A percentile compares a stretch with the other conserved stretches of the same genome.
Conservation (phyloP, 75 land plant genomes). For the Selaginella moellendorffii region DNA sequence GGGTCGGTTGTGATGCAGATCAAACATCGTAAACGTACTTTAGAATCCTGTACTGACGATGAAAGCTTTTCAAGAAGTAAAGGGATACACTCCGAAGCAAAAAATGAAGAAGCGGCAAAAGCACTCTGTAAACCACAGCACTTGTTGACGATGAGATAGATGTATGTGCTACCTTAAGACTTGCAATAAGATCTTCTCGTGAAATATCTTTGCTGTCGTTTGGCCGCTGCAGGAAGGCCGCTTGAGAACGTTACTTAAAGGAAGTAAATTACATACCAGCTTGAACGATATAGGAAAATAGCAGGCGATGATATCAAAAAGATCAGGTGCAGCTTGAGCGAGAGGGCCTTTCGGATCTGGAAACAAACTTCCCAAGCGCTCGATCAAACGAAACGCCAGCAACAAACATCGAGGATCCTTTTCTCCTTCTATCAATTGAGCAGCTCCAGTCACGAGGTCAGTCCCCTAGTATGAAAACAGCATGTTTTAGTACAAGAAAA, state of each 20-base stretch:
- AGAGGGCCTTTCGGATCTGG: slow-evolving; percentile 54
- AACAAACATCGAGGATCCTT: slow-evolving; percentile 78
- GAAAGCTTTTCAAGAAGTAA: neutral
- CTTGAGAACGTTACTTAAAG: no score
- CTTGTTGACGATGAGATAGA: neutral
- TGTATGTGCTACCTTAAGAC: slow-evolving; percentile 44
- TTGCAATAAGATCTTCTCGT: slow-evolving; percentile 53
- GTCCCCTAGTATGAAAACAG: slow-evolving; percentile 34
- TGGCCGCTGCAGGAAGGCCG: slow-evolving; percentile 30
- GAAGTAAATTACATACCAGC: slow-evolving; percentile 86
- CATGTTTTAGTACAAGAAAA: neutral
- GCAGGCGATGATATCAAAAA: slow-evolving; percentile 67
- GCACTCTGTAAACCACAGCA: neutral
- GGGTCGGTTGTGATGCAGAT: neutral
- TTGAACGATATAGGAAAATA: slow-evolving; percentile 88
- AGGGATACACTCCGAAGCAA: neutral
- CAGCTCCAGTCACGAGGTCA: slow-evolving; percentile 43
- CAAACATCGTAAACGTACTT: neutral
- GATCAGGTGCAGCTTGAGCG: slow-evolving; percentile 38
- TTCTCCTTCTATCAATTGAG: slow-evolving; percentile 79
- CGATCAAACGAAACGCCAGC: slow-evolving; percentile 47
- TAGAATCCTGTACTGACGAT: neutral
- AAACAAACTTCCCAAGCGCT: slow-evolving; percentile 32
- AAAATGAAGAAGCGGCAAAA: neutral
- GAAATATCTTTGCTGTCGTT: slow-evolving; percentile 35